Percentiles rank a stretch among this genome's conserved stretches.
Conservation (phyloP, 139 green algal species). For the Desmodesmus armatus region DNA sequence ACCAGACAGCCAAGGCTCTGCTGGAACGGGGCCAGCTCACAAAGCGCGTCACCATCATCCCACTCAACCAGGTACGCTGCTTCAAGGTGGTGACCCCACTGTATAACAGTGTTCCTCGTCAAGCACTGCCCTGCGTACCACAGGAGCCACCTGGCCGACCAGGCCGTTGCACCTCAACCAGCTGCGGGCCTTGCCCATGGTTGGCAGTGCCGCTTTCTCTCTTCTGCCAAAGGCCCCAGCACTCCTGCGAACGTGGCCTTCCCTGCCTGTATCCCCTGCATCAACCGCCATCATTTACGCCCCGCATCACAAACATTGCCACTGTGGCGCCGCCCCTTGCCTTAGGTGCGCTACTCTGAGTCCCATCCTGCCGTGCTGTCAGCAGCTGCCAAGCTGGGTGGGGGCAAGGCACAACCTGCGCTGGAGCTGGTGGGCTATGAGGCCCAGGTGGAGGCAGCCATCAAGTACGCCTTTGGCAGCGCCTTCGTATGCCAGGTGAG, state of each 20-base stretch:
- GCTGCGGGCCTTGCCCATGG: background rate
- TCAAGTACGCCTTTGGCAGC: constrained; percentile 96
- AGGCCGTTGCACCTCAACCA: background rate
- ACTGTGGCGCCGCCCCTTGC: no score
- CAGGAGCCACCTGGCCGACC: background rate
- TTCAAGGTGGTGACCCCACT: background rate
- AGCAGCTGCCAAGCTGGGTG: constrained; percentile 63
- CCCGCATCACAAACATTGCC: background rate
- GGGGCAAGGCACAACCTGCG: constrained; percentile 77
- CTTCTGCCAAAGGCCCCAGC: background rate
- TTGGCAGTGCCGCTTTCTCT: background rate
- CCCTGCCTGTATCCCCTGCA: background rate
- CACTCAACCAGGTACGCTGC: constrained; percentile 92
- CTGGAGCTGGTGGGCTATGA: constrained; percentile 91
- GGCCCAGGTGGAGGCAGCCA: constrained; percentile 78
- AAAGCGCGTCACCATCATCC: constrained; percentile 96
- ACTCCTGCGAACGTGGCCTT: background rate
- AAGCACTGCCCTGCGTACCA: background rate
- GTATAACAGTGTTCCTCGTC: background rate
- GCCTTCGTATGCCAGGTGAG: constrained; percentile 93
- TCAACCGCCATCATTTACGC: background rate
- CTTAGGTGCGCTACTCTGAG: constrained; percentile 55
- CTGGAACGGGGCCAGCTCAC: constrained; percentile 85
- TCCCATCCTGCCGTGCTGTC: constrained; percentile 41
- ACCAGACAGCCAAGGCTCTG: constrained; percentile 89